Evolutionary conservation across 257 asterid species (phyloP).

Genomic region (Nicotiana undulata): DNA sequence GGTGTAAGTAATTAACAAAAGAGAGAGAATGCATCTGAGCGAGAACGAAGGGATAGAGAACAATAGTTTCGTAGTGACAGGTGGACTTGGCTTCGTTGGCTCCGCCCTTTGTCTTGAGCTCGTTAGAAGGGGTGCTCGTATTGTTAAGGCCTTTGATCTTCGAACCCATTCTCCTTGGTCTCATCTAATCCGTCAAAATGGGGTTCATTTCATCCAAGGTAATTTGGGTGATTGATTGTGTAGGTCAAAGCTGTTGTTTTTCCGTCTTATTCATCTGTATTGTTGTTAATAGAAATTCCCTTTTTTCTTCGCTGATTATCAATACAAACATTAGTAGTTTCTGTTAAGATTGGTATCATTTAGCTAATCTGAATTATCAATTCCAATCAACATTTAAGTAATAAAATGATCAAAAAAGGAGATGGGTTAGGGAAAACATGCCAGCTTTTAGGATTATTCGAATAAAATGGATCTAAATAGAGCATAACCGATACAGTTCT

Average conservation of each 20-base stretch:
- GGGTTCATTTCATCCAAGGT: constrained; percentile 68
- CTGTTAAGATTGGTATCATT: not conserved
- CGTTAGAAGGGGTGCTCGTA: constrained; percentile 68
- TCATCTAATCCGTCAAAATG: constrained; percentile 37
- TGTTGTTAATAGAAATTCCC: not conserved
- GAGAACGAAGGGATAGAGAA: constrained; percentile 93
- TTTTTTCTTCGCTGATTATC: not conserved
- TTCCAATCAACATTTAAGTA: not conserved
- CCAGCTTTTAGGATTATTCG: not conserved
- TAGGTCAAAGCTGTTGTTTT: not conserved
- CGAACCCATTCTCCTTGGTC: constrained; percentile 77
- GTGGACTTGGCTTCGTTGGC: constrained; percentile 88
- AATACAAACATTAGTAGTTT: no score
- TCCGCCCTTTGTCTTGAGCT: constrained; percentile 89
- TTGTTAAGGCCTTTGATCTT: constrained; percentile 72
- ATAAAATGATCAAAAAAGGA: not conserved
- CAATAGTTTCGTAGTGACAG: constrained; percentile 68
- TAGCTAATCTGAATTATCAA: not conserved
- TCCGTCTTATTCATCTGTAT: not conserved
- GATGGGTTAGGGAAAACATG: not conserved
- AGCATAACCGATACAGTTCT: not conserved
- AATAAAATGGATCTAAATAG: not conserved
- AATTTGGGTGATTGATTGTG: not conserved
- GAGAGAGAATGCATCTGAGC: constrained; percentile 62
- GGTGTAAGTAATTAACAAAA: not conserved